Evolutionary conservation across 2,329 filamentous ascomycete genomes (phyloP).

Genomic region (Cladosporium sp.): DNA sequence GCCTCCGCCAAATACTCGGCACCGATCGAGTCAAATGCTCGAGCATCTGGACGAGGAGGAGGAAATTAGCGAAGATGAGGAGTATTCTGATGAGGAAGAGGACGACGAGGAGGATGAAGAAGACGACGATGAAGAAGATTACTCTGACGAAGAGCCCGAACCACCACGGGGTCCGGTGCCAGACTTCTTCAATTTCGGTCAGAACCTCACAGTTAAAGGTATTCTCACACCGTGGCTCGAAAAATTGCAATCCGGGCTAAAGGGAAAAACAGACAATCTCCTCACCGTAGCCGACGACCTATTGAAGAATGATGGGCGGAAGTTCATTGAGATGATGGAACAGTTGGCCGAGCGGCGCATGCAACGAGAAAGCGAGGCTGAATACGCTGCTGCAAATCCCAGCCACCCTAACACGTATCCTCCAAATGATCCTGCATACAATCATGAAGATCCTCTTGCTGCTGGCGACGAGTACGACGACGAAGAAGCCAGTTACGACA

Average conservation of each 20-base stretch:
- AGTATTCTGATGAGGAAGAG: constrained; percentile 63
- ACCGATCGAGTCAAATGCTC: constrained; percentile 71
- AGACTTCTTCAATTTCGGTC: constrained; percentile 97
- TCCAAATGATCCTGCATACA: constrained; percentile 46
- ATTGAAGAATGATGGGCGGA: constrained; percentile 97
- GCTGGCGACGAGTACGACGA: constrained; percentile 78
- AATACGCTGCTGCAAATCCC: constrained; percentile 62
- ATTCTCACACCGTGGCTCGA: constrained; percentile 41
- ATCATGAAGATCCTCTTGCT: constrained; percentile 71
- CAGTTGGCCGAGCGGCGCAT: constrained; percentile 95
- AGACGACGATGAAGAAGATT: constrained; percentile 62
- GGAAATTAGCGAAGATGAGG: constrained; percentile 61
- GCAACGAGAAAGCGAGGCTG: constrained; percentile 91
- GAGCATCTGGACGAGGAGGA: constrained; percentile 65
- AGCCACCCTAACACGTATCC: constrained; percentile 49
- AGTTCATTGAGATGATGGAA: constrained; percentile 99
- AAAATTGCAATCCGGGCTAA: constrained; percentile 38
- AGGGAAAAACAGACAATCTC: constrained; percentile 74
- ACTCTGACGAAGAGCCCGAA: constrained; percentile 65
- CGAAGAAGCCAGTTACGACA: constrained; percentile 66
- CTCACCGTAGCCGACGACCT: constrained; percentile 98
- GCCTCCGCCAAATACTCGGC: constrained; percentile 52
- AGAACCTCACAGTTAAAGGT: constrained; percentile 93
- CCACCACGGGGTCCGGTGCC: constrained; percentile 66
- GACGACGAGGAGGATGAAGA: constrained; percentile 61